Base-by-base conservation (phyloP, 2,329 filamentous ascomycete species). In the Aureobasidium lini region DNA sequence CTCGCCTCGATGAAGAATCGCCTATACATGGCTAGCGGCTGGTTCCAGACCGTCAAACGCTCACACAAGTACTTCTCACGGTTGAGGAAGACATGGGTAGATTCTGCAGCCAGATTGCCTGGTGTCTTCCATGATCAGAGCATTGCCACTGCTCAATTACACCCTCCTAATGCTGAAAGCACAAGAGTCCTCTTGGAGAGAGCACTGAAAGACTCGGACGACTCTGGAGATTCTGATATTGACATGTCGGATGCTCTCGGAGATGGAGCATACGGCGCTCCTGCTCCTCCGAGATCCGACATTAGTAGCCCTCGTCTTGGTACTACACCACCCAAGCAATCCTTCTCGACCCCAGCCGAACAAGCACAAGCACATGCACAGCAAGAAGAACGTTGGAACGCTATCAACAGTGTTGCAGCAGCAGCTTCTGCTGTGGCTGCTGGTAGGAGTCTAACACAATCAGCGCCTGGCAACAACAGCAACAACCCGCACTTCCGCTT, bases 1-100 rank as follows among this genome's bases (percentile, higher is more conserved):
- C 72, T 86, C 23, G 71, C 71, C 2, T 75, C 77, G 47, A 81
- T 85, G 76, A 74, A 77, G 0, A 70, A 70, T 3, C 77, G 77
- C 66, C 70, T 84, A 44, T 77, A 78, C 58, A 83, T 85, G 80
- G 82, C 82, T 1, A 75, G 76, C 32, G 79, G 78, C 3, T 85
- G 84, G 69, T 76, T 80, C 59, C 73, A 71, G 48, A 80, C 82
- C 7, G 77, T 85, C 59, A 72, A 73, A 31, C 76, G 79, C 15
- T 80, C 83, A 74, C 76, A 82, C 63, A 68, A 69, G 3, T 85
- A 81, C 64, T 85, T 82, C 63, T 67, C 73, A 1, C 72, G 69
- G 1, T 77, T 83, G 62, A 81, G 78, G 66, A 72, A 73, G 32
- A 79, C 84, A 61, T 81, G 78, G 62, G 59, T 64, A 11, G 71